Base-by-base conservation (phyloP, 2,329 filamentous ascomycete species). In the Didymellaceae sp. region DNA sequence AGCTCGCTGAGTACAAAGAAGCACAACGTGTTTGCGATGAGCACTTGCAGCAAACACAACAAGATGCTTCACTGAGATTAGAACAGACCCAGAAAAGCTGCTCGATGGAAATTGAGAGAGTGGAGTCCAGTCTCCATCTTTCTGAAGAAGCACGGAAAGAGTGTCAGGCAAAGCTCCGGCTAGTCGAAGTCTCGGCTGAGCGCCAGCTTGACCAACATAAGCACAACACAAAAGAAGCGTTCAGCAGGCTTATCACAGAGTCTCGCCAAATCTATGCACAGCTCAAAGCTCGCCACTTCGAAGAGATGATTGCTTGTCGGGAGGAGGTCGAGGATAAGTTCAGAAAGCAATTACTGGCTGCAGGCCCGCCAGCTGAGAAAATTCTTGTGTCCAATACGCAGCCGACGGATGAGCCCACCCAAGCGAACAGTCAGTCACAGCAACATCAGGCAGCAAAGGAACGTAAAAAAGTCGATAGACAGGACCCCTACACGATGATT, bases 401-500 rank as follows among this genome's bases (percentile, higher is more conserved):
- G 33, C 21, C 21, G 21, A 20, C 43, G 18, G 10, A 16, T 16
- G 18, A 20, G 14, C 11, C 21, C 1, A n/a, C 4, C 11, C 5
- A 6, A 6, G 4, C 9, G 3, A 22, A 25, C 5, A 30, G 2
- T 6, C 14, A 10, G 11, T 39, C 33, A 10, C 43, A 43, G 10
- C 14, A 43, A 11, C 16, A 14, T 4, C 45, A 45, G 2, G 13
- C 9, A 9, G 37, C 11, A 4, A 65, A 40, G 9, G 20, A 25
- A 1, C 61, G 55, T 39, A 68, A 62, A 49, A 66, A 59, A 22
- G 52, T 65, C 17, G 53, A 54, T 24, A 57, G 65, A 7, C 46
- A 58, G 9, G 62, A 59, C 14, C 45, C 52, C 6, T 57, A 58
- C 2, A 41, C 58, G 10, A 33, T 55, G 4, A 44, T 40, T 7